phyloP scores from a whole-genome alignment of 2,329 filamentous ascomycete genomes.

The Volutella citrinella region DNA sequence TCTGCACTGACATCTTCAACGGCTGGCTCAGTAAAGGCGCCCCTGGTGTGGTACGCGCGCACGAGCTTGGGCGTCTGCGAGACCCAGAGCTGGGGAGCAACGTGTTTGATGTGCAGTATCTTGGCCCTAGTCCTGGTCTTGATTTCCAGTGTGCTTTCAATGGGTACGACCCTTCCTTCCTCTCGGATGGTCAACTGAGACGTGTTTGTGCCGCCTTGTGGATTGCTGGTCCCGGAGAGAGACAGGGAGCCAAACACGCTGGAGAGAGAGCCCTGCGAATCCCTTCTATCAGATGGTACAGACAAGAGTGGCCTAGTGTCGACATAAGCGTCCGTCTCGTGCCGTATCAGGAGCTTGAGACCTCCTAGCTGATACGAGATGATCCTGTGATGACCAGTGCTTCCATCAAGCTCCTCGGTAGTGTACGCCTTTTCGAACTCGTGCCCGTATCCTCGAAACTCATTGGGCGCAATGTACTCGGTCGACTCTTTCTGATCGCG shows the following conservation, averaged over 20 bases:
- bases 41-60: constrained; percentile 38
- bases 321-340: constrained; percentile 43
- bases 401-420: constrained; percentile 26
- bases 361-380: constrained; percentile 41
- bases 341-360: constrained; percentile 38
- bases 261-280: constrained; percentile 17
- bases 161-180: constrained; percentile 29
- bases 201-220: constrained; percentile 4
- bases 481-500: constrained; percentile 29
- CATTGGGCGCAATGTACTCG: constrained; percentile 27
- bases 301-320: constrained; percentile 1
- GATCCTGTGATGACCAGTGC: constrained; percentile 45
- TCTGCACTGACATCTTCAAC: constrained; percentile 34
- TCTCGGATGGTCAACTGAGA: constrained; percentile 29
- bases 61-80: constrained; percentile 46
- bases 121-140: constrained; percentile 39
- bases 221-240: constrained; percentile 13
- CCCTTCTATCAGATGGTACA: constrained; percentile 1
- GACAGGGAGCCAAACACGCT: constrained; percentile 23
- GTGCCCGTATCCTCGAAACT: constrained; percentile 42
- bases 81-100: constrained; percentile 42
- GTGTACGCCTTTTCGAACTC: constrained; percentile 45
- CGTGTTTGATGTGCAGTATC: constrained; percentile 30
- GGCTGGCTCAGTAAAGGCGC: constrained; percentile 30
- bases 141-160: constrained; percentile 40